Evolutionary conservation across 2,329 filamentous ascomycete genomes (phyloP), one percentile per base, ranked within the genome.

Genomic region (Aspergillus unguis): DNA sequence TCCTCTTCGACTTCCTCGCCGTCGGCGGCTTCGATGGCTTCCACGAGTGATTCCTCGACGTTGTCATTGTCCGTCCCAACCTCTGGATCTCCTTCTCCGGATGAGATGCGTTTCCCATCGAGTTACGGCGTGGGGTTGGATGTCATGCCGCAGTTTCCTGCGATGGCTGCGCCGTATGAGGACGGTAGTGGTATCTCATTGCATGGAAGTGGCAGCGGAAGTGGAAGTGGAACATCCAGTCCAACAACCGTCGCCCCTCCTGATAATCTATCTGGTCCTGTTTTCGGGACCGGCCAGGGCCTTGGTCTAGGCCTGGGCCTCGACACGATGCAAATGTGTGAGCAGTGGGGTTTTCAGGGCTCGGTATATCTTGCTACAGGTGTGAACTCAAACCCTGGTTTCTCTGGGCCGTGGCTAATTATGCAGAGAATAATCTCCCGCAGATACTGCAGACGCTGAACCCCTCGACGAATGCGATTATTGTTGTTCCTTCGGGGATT

Each of bases 381-480:
- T 52, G 48, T 3, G n/a, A n/a, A n/a, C n/a, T n/a, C n/a, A n/a
- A n/a, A n/a, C n/a, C n/a, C n/a, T n/a, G n/a, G n/a, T n/a, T n/a
- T n/a, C n/a, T n/a, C n/a, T n/a, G n/a, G n/a, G n/a, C n/a, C n/a
- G n/a, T n/a, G n/a, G n/a, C 26, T 11, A 11, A 6, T 10, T 4
- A n/a, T 27, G 9, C 8, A 62, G 60, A 62, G 25, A 31, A 50
- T 1, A 53, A 57, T 17, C 55, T 62, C 4, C 60, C 58, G 4
- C 60, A 62, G 36, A 55, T 61, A 4, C 50, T 62, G 32, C 60
- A 62, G 37, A 46, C 51, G 2, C 25, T 62, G 2, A 47, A 52
- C 6, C 37, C 46, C 6, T 49, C 52, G 8, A 44, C 57, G 5
- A 58, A 59, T 23, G 57, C 57, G 2, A 53, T 62, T n/a, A 55